Base-by-base conservation (phyloP, 73 alveolate species). In the Paramecium pentaurelia region DNA sequence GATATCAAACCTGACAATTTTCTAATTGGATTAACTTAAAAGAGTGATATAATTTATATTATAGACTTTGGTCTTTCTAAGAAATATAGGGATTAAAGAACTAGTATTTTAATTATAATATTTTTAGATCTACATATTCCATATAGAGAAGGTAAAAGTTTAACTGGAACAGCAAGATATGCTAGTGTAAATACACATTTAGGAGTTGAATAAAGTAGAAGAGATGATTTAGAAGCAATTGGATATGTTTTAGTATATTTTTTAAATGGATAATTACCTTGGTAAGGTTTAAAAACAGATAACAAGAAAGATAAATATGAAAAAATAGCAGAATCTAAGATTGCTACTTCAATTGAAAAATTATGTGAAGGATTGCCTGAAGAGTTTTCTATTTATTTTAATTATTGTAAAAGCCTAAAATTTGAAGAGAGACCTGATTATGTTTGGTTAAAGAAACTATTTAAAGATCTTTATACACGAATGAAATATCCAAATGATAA, bases 171-270 rank as follows among this genome's bases (percentile, higher is more conserved):
- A 27, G 95, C 95, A 16, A 58, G 97, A 60, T 96, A 94, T 68
- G 96, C 97, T 10, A 88, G 96, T 58, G 86, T 96, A 11, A 96
- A 95, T 92, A 92, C 97, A 7, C 98, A 94, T 77, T 80, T 64
- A 37, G 98, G 98, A 8, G 70, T 84, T 27, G 96, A 95, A 45
- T 77, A 92, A 34, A 77, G 95, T 71, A 71, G 98, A 58, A 92
- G 98, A 90, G 98, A 96, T 94, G 98, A 96, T 89, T 44, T 96
- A 64, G 97, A 94, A 86, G 95, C 98, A 7, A 85, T 94, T 5
- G 96, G 96, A 2, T 96, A 96, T 93, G 88, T 95, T 5, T 59
- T 93, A 14, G 92, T 96, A 38, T 93, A 94, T 91, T 64, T 96
- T 58, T 77, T 90, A 36, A 95, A 84, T 84, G 98, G 98, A 6